Evolutionary conservation across 805 yeast genomes (phyloP).

Genomic region (Yarrowia bubula): DNA sequence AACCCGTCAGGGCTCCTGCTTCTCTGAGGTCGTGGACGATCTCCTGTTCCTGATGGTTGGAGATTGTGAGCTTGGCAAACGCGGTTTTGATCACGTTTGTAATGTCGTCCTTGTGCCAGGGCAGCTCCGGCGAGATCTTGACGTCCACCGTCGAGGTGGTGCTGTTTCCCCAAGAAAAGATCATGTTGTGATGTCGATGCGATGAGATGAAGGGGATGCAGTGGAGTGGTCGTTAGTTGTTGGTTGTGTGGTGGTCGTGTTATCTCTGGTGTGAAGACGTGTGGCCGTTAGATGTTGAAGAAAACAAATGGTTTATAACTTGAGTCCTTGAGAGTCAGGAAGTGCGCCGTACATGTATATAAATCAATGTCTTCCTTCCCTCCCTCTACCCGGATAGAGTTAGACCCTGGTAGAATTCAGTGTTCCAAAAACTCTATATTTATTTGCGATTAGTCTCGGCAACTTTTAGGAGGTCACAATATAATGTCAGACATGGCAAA

Average conservation of each 20-base stretch:
- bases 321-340: not conserved
- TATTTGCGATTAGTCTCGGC: not conserved
- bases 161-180: constrained; percentile 17
- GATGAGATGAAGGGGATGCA: not conserved
- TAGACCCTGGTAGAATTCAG: not conserved
- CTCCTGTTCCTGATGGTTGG: constrained; percentile 25
- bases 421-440: not conserved
- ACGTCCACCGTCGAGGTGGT: constrained; percentile 12
- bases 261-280: not conserved
- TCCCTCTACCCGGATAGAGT: constrained; percentile 10
- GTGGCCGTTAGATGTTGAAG: too few species aligned
- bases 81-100: constrained; percentile 17
- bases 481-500: not conserved
- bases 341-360: constrained; percentile 18
- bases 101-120: constrained; percentile 20
- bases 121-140: constrained; percentile 16
- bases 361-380: not conserved
- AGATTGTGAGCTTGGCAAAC: constrained; percentile 9
- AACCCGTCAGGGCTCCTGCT: not conserved
- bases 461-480: not conserved
- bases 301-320: not conserved
- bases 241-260: not conserved
- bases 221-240: not conserved
- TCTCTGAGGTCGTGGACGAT: constrained; percentile 15
- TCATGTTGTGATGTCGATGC: not conserved